Conservation (phyloP, 2,329 filamentous ascomycete genomes). For the Teratosphaeria nubilosa region DNA sequence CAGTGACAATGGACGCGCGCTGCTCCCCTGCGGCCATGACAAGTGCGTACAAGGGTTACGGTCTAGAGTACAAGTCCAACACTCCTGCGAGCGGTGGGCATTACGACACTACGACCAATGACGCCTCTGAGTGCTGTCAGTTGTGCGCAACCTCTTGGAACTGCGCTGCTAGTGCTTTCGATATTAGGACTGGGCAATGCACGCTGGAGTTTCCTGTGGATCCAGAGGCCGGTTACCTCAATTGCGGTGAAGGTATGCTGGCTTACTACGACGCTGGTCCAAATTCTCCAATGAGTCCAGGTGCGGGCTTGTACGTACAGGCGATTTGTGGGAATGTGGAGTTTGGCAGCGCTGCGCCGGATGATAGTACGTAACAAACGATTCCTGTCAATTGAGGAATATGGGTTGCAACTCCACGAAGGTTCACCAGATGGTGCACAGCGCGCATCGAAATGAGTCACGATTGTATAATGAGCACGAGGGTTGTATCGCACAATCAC, state of each 20-base stretch:
- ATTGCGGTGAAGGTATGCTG: slow-evolving; percentile 19
- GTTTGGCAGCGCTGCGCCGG: slow-evolving; percentile 17
- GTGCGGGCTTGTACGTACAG: slow-evolving; percentile 20
- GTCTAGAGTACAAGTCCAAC: slow-evolving; percentile 18
- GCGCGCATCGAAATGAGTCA: too few species aligned
- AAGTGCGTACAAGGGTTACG: slow-evolving; percentile 17
- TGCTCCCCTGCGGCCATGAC: slow-evolving; percentile 23
- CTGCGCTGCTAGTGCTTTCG: slow-evolving; percentile 22
- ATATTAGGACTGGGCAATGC: slow-evolving; percentile 18
- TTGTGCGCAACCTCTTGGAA: slow-evolving; percentile 19
- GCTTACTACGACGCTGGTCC: slow-evolving; percentile 22
- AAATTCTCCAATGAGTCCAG: slow-evolving; percentile 21
- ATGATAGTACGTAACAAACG: slow-evolving; percentile 21
- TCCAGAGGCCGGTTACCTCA: slow-evolving; percentile 14
- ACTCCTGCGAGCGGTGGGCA: slow-evolving; percentile 16
- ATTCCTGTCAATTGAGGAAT: neutral
- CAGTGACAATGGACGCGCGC: slow-evolving; percentile 19
- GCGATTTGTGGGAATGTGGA: slow-evolving; percentile 19
- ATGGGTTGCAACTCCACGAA: neutral
- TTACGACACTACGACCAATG: slow-evolving; percentile 18
- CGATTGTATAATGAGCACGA: too few species aligned
- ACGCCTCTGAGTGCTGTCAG: slow-evolving; percentile 23
- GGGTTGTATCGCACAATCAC: too few species aligned
- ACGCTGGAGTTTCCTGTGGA: slow-evolving; percentile 20
- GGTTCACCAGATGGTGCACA: too few species aligned